Percentiles rank a stretch among this genome's conserved stretches.
phyloP scores from a whole-genome alignment of 495 filamentous ascomycete genomes.

The Penicillium coffeae region DNA sequence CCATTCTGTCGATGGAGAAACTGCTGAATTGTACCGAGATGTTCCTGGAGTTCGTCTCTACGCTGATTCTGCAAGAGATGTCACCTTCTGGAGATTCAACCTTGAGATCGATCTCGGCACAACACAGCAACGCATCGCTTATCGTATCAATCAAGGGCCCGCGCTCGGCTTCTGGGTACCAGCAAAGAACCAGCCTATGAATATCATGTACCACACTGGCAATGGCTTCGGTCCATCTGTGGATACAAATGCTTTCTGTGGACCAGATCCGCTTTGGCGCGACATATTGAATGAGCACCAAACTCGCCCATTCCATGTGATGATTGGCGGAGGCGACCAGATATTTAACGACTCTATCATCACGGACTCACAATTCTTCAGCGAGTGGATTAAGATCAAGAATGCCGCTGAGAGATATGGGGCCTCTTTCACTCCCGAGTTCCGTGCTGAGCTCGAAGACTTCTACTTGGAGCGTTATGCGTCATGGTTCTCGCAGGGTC shows the following conservation, averaged over 20 bases:
- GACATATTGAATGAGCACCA: constrained; percentile 93
- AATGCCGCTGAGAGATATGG: constrained; percentile 74
- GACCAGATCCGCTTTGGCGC: constrained; percentile 94
- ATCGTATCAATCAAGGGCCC: constrained; percentile 90
- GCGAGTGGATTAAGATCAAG: constrained; percentile 78
- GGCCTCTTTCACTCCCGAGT: constrained; percentile 64
- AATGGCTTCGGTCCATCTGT: constrained; percentile 89
- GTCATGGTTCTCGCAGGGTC: constrained; percentile 91
- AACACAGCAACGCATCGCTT: constrained; percentile 79
- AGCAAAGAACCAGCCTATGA: constrained; percentile 81
- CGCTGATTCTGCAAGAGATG: constrained; percentile 75
- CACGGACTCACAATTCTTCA: constrained; percentile 67
- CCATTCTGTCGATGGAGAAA: constrained; percentile 62
- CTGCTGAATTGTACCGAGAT: constrained; percentile 69
- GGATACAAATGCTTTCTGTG: constrained; percentile 72
- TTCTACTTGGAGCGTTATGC: constrained; percentile 86
- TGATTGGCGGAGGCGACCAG: constrained; percentile 97
- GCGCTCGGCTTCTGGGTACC: constrained; percentile 94
- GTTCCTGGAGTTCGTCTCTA: constrained; percentile 79
- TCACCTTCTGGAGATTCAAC: constrained; percentile 96
- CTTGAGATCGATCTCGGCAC: constrained; percentile 81
- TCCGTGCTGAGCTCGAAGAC: constrained; percentile 79
- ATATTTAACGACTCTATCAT: constrained; percentile 89
- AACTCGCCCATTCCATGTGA: constrained; percentile 91
- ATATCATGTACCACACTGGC: constrained; percentile 97